Evolutionary conservation across 192 early-diverging fungal species (phyloP).

Genomic region (Geranomyces variabilis): DNA sequence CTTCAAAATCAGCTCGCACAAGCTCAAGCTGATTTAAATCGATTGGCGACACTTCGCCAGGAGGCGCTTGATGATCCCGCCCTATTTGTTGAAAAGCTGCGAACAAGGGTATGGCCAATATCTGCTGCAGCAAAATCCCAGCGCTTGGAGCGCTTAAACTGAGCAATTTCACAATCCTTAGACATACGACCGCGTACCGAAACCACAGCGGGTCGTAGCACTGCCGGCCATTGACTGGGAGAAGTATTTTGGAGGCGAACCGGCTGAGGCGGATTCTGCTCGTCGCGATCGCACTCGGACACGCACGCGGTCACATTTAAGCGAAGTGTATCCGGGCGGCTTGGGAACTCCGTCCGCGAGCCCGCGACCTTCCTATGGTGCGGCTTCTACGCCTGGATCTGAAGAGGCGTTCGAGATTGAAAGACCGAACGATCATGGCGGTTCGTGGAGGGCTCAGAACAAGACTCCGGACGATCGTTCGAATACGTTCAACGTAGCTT

Average conservation of each 20-base stretch:
- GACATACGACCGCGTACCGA: slow-evolving; percentile 10
- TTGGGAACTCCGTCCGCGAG: neutral
- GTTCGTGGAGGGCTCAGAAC: too few species aligned
- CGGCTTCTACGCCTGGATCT: neutral
- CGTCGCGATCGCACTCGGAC: neutral
- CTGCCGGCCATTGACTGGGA: slow-evolving; percentile 9
- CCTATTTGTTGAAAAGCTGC: slow-evolving; percentile 24
- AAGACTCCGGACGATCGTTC: slow-evolving; percentile 5
- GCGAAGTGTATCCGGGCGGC: neutral
- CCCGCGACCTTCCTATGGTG: too few species aligned
- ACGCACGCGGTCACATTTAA: neutral
- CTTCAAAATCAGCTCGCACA: slow-evolving; percentile 25
- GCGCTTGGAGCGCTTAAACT: neutral
- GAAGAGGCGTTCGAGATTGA: neutral
- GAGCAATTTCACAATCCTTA: neutral
- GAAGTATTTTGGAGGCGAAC: neutral
- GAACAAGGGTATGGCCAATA: slow-evolving; percentile 5
- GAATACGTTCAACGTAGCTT: slow-evolving; percentile 22
- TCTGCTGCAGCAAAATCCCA: too few species aligned
- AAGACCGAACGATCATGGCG: too few species aligned
- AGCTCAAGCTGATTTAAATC: slow-evolving; percentile 18
- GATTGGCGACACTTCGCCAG: slow-evolving; percentile 7
- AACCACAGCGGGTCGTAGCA: slow-evolving; percentile 12
- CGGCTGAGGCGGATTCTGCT: neutral
- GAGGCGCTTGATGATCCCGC: slow-evolving; percentile 20